Conservation (phyloP, 495 filamentous ascomycete species). For the Platismatia glauca region DNA sequence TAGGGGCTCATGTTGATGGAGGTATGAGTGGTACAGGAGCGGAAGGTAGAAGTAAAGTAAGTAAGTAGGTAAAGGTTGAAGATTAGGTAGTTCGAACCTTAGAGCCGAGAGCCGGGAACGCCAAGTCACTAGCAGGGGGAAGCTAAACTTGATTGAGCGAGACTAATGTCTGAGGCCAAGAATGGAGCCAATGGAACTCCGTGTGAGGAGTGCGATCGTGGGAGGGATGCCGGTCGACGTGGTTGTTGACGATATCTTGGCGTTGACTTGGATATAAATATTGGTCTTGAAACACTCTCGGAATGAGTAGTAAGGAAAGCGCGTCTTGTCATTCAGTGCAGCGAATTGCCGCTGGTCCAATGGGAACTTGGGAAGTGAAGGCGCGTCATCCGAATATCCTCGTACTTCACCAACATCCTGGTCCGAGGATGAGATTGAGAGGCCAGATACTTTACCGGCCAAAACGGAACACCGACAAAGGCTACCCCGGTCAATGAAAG, state of each 20-base stretch:
- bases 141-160: background rate
- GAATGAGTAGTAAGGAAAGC: background rate
- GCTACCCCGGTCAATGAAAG: too few relatives aligned
- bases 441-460: background rate
- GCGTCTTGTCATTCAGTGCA: background rate
- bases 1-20: background rate
- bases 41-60: too few relatives aligned
- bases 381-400: too few relatives aligned
- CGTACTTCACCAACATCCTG: too few relatives aligned
- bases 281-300: too few relatives aligned
- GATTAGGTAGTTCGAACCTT: too few relatives aligned
- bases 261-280: background rate
- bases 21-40: background rate
- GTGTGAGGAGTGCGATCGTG: too few relatives aligned
- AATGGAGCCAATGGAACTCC: too few relatives aligned
- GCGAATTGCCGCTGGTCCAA: background rate
- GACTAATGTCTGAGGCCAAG: background rate
- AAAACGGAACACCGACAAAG: background rate
- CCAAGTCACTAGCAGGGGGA: background rate
- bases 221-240: too few relatives aligned
- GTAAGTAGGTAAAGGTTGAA: too few relatives aligned
- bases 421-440: too few relatives aligned
- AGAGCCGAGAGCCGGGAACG: background rate
- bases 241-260: background rate
- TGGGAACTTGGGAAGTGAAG: background rate